Evolutionary conservation across 192 early-diverging fungal genomes (phyloP).

Genomic region (Chytriomyces sp.): DNA sequence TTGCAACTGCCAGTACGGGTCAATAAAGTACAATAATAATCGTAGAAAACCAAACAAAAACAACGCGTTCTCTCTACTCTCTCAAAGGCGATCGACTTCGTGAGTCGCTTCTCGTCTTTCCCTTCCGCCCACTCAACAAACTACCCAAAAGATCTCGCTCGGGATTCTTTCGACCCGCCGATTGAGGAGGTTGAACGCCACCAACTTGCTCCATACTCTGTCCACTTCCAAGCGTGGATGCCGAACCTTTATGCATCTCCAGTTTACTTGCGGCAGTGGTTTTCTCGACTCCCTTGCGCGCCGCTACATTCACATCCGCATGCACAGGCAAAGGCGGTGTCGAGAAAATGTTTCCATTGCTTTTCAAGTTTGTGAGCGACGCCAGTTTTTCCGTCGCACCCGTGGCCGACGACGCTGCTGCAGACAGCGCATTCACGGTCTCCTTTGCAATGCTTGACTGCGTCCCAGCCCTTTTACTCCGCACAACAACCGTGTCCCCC

Average conservation of each 20-base stretch:
- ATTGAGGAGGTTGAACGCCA: neutral
- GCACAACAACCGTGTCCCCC: neutral
- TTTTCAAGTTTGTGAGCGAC: neutral
- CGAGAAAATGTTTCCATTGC: neutral
- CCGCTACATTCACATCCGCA: constrained; percentile 1
- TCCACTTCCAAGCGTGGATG: constrained; percentile 15
- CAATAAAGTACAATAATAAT: too few species aligned
- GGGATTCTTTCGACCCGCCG: constrained; percentile 2
- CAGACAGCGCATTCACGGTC: neutral
- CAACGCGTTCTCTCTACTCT: neutral
- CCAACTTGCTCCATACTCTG: constrained; percentile 8
- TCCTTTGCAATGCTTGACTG: neutral
- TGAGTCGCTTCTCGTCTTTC: neutral
- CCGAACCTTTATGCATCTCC: neutral
- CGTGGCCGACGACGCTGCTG: neutral
- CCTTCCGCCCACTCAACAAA: constrained; percentile 12
- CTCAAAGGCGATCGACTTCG: constrained; percentile 26
- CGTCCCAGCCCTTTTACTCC: neutral
- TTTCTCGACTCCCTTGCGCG: neutral
- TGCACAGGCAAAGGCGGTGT: neutral
- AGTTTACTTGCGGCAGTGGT: too few species aligned
- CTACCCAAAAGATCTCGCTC: constrained; percentile 12
- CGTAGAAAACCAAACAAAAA: neutral
- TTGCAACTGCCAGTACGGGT: too few species aligned
- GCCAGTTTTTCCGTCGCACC: neutral